phyloP scores from a whole-genome alignment of 345 rosid genomes.

The Clarkia xantiana region DNA sequence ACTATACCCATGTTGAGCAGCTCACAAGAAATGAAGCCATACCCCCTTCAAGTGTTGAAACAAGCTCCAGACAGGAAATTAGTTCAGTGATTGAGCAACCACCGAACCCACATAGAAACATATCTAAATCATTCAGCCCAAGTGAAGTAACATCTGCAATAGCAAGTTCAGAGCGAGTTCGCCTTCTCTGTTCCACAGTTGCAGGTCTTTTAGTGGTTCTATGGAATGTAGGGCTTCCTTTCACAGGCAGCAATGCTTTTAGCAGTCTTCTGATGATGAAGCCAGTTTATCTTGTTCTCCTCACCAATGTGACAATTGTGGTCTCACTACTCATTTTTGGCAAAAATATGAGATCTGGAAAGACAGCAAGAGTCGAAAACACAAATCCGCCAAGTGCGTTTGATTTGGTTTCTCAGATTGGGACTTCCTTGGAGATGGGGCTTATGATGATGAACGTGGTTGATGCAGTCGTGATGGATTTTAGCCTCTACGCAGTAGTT shows the following conservation, averaged over 20 bases:
- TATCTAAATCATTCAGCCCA: constrained; percentile 19
- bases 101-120: neutral
- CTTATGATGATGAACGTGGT: constrained; percentile 43
- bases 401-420: constrained; percentile 45
- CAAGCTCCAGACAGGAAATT: neutral
- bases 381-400: constrained; percentile 18
- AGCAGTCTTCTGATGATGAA: constrained; percentile 33
- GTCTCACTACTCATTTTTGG: constrained; percentile 22
- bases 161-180: constrained; percentile 29
- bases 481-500: constrained; percentile 43
- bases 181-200: constrained; percentile 31
- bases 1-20: no score
- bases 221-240: constrained; percentile 40
- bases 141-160: constrained; percentile 43
- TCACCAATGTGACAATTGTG: constrained; percentile 51
- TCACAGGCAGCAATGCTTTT: constrained; percentile 21
- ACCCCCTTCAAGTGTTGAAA: no score
- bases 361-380: constrained; percentile 14
- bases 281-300: constrained; percentile 55
- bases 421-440: constrained; percentile 49
- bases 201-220: constrained; percentile 41
- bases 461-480: constrained; percentile 59
- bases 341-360: constrained; percentile 14
- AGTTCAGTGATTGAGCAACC: neutral
- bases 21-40: no score